phyloP scores from a whole-genome alignment of 257 asterid species.

The Ajuga chamaepitys region DNA sequence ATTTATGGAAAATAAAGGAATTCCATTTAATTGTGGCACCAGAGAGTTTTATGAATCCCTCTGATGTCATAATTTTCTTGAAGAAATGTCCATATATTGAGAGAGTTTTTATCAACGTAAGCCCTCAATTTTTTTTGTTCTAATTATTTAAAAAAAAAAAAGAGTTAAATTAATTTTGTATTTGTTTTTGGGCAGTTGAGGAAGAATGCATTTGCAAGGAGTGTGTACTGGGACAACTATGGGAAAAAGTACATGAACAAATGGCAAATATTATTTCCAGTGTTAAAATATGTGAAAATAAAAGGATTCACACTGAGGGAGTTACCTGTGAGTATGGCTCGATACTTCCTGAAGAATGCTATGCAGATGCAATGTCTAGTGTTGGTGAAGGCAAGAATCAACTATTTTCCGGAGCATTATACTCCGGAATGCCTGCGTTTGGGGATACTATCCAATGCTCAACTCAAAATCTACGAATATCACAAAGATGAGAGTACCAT shows the following conservation, averaged over 20 bases:
- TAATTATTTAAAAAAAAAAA: neutral
- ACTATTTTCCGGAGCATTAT: neutral
- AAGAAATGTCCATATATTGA: constrained; percentile 18
- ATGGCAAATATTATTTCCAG: neutral
- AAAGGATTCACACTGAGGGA: constrained; percentile 21
- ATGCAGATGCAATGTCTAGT: neutral
- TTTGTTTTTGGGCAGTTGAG: constrained; percentile 18
- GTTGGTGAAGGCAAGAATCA: constrained; percentile 10
- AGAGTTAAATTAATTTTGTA: neutral
- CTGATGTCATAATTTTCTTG: constrained; percentile 23
- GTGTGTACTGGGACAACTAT: constrained; percentile 4
- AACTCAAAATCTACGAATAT: constrained; percentile 3
- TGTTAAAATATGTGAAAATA: constrained; percentile 11
- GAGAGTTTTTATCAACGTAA: constrained; percentile 20
- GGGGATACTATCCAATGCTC: constrained; percentile 15
- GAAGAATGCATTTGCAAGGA: constrained; percentile 11
- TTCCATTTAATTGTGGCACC: constrained; percentile 18
- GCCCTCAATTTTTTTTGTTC: neutral
- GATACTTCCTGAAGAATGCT: constrained; percentile 19
- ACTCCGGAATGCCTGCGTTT: neutral
- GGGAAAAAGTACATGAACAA: neutral
- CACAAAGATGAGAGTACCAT: neutral
- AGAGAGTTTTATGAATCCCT: constrained; percentile 25
- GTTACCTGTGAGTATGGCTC: constrained; percentile 9
- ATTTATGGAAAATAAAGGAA: constrained; percentile 11